phyloP scores from a whole-genome alignment of 352 stramenopile genomes.

The Nothophytophthora sp. region DNA sequence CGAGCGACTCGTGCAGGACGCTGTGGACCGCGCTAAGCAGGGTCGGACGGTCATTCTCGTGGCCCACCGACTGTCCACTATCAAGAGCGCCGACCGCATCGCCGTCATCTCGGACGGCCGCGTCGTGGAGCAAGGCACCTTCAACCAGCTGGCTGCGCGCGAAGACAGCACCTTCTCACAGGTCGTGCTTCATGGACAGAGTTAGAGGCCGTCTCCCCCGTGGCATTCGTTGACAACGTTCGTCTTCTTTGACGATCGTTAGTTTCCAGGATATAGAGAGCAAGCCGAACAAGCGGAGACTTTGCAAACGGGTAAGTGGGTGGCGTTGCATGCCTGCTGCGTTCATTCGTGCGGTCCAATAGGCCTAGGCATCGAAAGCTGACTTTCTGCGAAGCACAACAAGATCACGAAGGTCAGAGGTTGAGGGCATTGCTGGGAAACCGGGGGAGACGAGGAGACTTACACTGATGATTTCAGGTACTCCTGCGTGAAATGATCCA shows the following conservation, averaged over 20 bases:
- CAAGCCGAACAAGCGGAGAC: too few relatives aligned
- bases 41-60: slow-evolving; percentile 97
- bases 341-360: background rate
- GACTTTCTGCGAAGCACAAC: slow-evolving; percentile 13
- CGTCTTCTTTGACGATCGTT: too few relatives aligned
- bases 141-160: slow-evolving; percentile 57
- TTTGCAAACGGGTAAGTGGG: slow-evolving; percentile 3
- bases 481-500: slow-evolving; percentile 58
- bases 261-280: slow-evolving; percentile 22
- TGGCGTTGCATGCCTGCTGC: slow-evolving; percentile 17
- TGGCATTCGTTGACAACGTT: too few relatives aligned
- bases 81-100: slow-evolving; percentile 92
- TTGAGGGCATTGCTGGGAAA: background rate
- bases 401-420: slow-evolving; percentile 1
- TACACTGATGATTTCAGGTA: slow-evolving; percentile 57
- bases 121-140: slow-evolving; percentile 87
- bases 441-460: slow-evolving; percentile 1
- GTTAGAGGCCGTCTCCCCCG: too few relatives aligned
- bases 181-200: slow-evolving; percentile 70
- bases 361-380: slow-evolving; percentile 11
- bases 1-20: slow-evolving; percentile 79
- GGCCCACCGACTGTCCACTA: slow-evolving; percentile 95
- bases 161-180: slow-evolving; percentile 74
- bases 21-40: slow-evolving; percentile 71
- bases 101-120: slow-evolving; percentile 87